Conservation (phyloP, 179 eudicot genomes). For the Beta macrorhiza region DNA sequence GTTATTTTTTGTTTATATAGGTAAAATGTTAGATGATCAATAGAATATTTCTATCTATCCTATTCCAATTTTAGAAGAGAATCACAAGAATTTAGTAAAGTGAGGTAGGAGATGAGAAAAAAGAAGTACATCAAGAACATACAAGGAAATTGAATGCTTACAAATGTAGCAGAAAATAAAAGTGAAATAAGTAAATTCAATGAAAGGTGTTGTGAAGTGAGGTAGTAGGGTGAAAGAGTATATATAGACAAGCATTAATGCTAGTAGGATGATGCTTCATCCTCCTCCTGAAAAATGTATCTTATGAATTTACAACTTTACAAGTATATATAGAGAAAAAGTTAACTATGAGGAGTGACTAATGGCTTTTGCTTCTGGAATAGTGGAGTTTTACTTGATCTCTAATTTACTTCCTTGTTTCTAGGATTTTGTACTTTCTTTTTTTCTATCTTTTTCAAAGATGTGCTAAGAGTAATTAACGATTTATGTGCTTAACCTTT, state of each 20-base stretch:
- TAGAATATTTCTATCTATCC: too few species aligned
- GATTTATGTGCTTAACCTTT: too few species aligned
- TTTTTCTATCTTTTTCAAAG: not conserved
- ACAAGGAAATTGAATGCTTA: not conserved
- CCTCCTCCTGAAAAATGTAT: constrained; percentile 1
- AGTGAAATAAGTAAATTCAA: not conserved
- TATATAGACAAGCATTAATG: constrained; percentile 8
- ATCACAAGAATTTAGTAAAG: too few species aligned
- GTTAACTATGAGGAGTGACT: not conserved
- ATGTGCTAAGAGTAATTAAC: not conserved
- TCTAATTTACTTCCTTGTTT: not conserved
- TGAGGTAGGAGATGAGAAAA: not conserved
- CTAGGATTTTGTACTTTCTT: not conserved
- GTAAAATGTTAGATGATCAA: too few species aligned
- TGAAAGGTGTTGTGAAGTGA: not conserved
- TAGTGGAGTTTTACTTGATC: constrained; percentile 7
- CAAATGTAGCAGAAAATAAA: not conserved
- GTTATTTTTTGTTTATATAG: not conserved
- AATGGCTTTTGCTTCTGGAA: constrained; percentile 6
- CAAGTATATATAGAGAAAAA: constrained; percentile 9
- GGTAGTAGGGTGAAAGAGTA: not conserved
- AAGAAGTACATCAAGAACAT: not conserved
- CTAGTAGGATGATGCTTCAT: not conserved
- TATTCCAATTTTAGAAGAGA: too few species aligned
- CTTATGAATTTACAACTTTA: not conserved